Conservation (phyloP, 1,284 basidiomycete genomes). For the Marasmius fiardii region DNA sequence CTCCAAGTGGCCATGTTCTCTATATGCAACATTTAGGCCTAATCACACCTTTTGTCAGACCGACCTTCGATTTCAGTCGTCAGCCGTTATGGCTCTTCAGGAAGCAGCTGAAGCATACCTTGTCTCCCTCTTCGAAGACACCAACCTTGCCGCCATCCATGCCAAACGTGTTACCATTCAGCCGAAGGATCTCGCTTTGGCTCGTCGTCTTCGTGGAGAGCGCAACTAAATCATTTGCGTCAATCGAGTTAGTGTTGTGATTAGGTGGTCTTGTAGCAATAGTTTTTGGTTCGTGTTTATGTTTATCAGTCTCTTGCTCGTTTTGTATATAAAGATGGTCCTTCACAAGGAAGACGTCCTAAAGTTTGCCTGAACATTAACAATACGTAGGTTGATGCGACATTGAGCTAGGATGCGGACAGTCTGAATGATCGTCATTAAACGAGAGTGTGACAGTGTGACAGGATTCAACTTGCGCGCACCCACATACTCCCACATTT, state of each 20-base stretch:
- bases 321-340: too few species aligned
- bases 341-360: too few species aligned
- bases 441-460: too few species aligned
- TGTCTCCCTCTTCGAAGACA: slow-evolving; percentile 73
- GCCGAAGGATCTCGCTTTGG: slow-evolving; percentile 71
- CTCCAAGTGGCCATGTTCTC: not conserved
- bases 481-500: too few species aligned
- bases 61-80: slow-evolving; percentile 80
- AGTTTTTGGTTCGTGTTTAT: too few species aligned
- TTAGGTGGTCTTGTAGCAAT: not conserved
- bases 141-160: slow-evolving; percentile 68
- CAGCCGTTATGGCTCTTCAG: slow-evolving; percentile 75
- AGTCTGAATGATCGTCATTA: too few species aligned
- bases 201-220: slow-evolving; percentile 68
- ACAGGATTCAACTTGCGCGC: too few species aligned
- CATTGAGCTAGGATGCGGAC: too few species aligned
- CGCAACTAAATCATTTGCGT: slow-evolving; percentile 31
- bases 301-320: too few species aligned
- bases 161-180: slow-evolving; percentile 71
- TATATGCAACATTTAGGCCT: not conserved
- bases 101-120: slow-evolving; percentile 77
- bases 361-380: too few species aligned
- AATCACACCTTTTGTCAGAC: slow-evolving; percentile 42
- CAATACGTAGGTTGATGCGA: too few species aligned
- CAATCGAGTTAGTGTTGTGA: not conserved